phyloP scores from a whole-genome alignment of 768 basidiomycete species.

The Russula sp. region DNA sequence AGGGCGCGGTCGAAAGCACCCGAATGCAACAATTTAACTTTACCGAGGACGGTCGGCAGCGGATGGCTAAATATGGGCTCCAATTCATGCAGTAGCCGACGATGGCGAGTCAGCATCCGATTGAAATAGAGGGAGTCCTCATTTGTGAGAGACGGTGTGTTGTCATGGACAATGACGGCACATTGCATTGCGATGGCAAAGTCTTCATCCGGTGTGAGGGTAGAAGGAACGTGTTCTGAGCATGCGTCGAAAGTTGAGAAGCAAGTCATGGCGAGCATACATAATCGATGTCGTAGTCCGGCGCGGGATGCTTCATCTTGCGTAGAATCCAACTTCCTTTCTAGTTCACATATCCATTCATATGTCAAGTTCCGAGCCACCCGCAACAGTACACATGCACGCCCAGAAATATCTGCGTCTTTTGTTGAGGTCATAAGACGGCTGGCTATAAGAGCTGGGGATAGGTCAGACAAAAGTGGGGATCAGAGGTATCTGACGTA shows the following conservation, averaged over 20 bases:
- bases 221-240: no score
- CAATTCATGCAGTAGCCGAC: conserved; percentile 1
- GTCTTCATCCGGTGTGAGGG: no score
- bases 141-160: neutral
- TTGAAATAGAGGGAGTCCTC: neutral
- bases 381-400: neutral
- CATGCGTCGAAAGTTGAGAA: conserved; percentile 1
- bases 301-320: neutral
- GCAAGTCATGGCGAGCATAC: neutral
- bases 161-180: conserved; percentile 10
- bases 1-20: neutral
- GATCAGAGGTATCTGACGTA: neutral
- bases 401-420: neutral
- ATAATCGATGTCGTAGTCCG: neutral
- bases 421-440: conserved; percentile 2
- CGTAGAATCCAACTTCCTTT: neutral
- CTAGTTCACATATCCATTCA: neutral
- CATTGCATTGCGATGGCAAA: conserved; percentile 8
- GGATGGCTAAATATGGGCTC: neutral
- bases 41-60: neutral
- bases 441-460: neutral
- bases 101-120: conserved; percentile 5
- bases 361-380: neutral
- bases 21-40: neutral
- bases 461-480: neutral